Base-by-base conservation (phyloP, 768 basidiomycete genomes). In the Suillus weaverae region DNA sequence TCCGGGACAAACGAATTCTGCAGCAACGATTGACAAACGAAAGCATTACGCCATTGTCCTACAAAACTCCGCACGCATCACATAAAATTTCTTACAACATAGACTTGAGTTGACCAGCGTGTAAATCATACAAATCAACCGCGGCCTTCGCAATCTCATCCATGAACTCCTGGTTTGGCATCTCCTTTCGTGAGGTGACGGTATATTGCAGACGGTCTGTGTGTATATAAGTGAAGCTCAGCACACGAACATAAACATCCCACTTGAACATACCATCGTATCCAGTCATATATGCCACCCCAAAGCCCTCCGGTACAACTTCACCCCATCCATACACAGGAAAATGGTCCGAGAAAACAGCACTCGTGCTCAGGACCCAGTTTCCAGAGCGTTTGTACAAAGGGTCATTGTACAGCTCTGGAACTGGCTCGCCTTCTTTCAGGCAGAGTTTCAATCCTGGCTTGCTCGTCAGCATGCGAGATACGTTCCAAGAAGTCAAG, bases 271-370 rank as follows among this genome's bases (percentile, higher is more conserved):
- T 64, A 89, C 90, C 88, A 67, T 92, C 86, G 70, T 86, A 90
- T 44, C 92, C 92, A n/a, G 95, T 95, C 85, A 94, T 89, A 73
- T 98, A 98, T 14, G 94, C 91, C 36, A 98, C 90, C 38, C 96
- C 96, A 72, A 96, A 98, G 1, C 96, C 96, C 68, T 97, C 89
- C 1, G 92, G 89, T 32, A 97, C 94, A 53, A 98, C 92, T 84
- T 94, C 92, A 57, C 96, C 96, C 96, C 96, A 98, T 16, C 95
- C 95, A 76, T 97, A 95, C 26, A 84, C 87, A 43, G 82, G 84
- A 71, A 98, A 88, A 75, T 92, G 89, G 65, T 88, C 89, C n/a
- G 91, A 93, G 70, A 90, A 91, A 36, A 98, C 81, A 5, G 93
- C 90, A 61, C 92, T 94, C 18, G 96, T 98, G 74, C 93, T 95